Base-by-base conservation (phyloP, 352 stramenopile species). In the Phytopythium cucurbitacearum region DNA sequence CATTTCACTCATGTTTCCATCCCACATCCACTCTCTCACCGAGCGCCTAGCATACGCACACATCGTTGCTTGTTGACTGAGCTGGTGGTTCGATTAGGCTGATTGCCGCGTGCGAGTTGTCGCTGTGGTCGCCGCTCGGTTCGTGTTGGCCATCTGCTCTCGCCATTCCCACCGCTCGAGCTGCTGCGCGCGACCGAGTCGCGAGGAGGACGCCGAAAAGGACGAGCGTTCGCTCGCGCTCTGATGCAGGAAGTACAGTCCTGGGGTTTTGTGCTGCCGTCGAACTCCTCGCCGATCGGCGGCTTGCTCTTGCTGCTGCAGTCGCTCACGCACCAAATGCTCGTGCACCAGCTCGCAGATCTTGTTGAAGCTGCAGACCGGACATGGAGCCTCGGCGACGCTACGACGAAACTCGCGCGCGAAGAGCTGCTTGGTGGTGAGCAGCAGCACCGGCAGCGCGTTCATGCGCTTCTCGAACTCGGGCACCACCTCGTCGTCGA, bases 391-490 rank as follows among this genome's bases (percentile, higher is more conserved):
- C 49, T 93, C 80, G 21, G 87, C 75, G 7, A 65, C 60, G 21
- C 60, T 67, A 45, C 70, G 65, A 39, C 77, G 76, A 37, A 88
- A 95, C 61, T 95, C 85, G 12, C 57, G 62, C 7, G 78, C 46
- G 44, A 95, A 74, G 35, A 86, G 61, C 8, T 83, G 67, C 53
- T 80, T 87, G 9, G 85, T 92, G 16, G 70, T 64, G 53, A 83
- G 76, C 2, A 95, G 45, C 10, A 78, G 67, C 40, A 79, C 60
- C 1, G 80, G 70, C 12, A 91, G 56, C 7, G 77, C 56, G 35
- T 75, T 85, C 71, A 95, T 81, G 15, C 79, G 77, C 64, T 85
- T 91, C 38, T 92, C 85, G 49, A 95, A 95, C 55, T 90, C 76
- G 8, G 71, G 69, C 13, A 93, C 44, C 10, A 95, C 71, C 37